Conservation (phyloP, 805 yeast genomes). For the Candida railenensis region DNA sequence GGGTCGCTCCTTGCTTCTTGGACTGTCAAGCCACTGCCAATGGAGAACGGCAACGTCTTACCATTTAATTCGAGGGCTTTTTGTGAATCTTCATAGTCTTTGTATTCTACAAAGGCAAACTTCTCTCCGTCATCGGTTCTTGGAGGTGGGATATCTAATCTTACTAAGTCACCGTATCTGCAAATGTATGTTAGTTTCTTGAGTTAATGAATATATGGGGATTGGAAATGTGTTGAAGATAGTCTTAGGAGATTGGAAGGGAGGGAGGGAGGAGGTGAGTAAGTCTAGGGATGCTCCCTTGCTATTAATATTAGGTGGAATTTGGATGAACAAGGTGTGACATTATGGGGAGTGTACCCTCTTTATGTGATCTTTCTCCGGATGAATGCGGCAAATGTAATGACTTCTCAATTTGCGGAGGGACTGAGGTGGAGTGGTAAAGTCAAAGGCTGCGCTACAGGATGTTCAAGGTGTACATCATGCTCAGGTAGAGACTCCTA, state of each 20-base stretch:
- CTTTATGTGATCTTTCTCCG: too few species aligned
- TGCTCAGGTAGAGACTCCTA: too few species aligned
- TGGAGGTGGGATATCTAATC: slow-evolving; percentile 65
- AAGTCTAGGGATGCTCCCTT: too few species aligned
- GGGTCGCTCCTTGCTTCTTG: slow-evolving; percentile 60
- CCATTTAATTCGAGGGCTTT: slow-evolving; percentile 49
- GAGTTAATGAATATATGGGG: not conserved
- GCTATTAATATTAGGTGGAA: too few species aligned
- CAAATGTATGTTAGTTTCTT: not conserved
- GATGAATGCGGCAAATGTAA: too few species aligned
- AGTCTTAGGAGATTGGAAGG: slow-evolving; percentile 6
- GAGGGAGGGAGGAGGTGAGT: slow-evolving; percentile 4
- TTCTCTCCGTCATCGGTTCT: slow-evolving; percentile 57
- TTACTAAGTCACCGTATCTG: slow-evolving; percentile 56
- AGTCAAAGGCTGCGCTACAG: too few species aligned
- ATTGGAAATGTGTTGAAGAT: not conserved
- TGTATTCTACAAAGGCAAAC: slow-evolving; percentile 64
- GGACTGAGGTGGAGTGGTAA: too few species aligned
- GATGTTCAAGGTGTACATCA: too few species aligned
- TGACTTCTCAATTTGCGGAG: too few species aligned
- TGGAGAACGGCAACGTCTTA: slow-evolving; percentile 42
- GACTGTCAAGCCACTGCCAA: slow-evolving; percentile 44
- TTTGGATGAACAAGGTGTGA: too few species aligned
- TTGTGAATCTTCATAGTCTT: slow-evolving; percentile 51
- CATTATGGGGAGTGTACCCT: too few species aligned